Evolutionary conservation across 2,329 filamentous ascomycete genomes (phyloP).

Genomic region (Cladosporium sp.): DNA sequence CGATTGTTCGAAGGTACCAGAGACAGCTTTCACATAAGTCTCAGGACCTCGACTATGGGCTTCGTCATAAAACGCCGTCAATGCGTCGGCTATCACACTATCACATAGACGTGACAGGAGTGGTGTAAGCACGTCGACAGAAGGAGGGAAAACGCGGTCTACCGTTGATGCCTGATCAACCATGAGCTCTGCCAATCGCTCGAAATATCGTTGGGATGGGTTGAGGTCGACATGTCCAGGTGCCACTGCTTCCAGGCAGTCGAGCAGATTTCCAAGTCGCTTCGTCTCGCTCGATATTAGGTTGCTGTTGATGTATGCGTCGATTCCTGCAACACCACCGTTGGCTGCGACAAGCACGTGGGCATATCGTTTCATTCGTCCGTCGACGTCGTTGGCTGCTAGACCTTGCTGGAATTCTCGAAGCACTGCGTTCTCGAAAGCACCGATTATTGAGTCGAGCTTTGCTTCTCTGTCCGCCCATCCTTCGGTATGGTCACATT

Average conservation of each 20-base stretch:
- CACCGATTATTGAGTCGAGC: conserved; percentile 69
- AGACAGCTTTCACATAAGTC: conserved; percentile 80
- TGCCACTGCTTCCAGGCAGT: conserved; percentile 72
- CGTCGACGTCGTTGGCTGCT: conserved; percentile 83
- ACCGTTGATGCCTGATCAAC: conserved; percentile 83
- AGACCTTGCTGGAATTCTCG: conserved; percentile 93
- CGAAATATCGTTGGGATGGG: conserved; percentile 80
- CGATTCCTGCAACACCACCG: conserved; percentile 73
- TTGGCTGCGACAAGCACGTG: conserved; percentile 81
- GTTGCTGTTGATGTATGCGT: conserved; percentile 83
- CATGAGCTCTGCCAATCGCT: conserved; percentile 68
- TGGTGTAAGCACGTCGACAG: conserved; percentile 69
- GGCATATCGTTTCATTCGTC: conserved; percentile 84
- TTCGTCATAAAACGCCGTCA: conserved; percentile 83
- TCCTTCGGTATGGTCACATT: conserved; percentile 77
- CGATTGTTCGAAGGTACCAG: conserved; percentile 84
- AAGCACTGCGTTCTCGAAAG: conserved; percentile 88
- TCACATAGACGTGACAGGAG: conserved; percentile 82
- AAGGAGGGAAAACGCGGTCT: conserved; percentile 74
- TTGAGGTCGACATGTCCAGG: conserved; percentile 72
- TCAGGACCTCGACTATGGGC: conserved; percentile 73
- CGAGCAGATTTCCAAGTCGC: conserved; percentile 70
- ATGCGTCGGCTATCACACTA: conserved; percentile 80
- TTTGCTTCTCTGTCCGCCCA: conserved; percentile 71
- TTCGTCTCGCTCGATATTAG: conserved; percentile 75